Conservation (phyloP, 1,139 yeast genomes). For the Barnettozyma hawaiiensis region DNA sequence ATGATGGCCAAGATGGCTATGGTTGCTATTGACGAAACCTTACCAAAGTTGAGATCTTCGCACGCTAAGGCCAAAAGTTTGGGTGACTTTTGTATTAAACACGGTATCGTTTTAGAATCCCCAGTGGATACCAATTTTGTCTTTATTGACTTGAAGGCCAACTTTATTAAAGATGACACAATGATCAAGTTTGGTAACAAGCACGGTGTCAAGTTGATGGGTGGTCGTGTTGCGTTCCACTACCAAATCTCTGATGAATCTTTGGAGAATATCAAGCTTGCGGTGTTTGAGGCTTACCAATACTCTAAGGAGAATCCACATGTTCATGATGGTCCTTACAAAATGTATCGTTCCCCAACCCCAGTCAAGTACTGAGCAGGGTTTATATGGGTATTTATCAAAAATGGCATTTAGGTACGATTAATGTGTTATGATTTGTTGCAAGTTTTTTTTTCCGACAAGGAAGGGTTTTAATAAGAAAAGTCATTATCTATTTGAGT, state of each 20-base stretch:
- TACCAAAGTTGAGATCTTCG: slow-evolving; percentile 48
- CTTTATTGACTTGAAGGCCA: slow-evolving; percentile 59
- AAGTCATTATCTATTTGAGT: not conserved
- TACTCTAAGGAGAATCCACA: slow-evolving; percentile 40
- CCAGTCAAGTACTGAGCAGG: slow-evolving; percentile 25
- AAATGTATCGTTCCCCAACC: slow-evolving; percentile 35
- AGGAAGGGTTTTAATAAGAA: slow-evolving; percentile 7
- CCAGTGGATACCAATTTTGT: slow-evolving; percentile 89
- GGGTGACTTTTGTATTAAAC: slow-evolving; percentile 52
- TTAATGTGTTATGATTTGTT: slow-evolving; percentile 10
- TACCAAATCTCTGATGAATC: slow-evolving; percentile 68
- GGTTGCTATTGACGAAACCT: slow-evolving; percentile 70
- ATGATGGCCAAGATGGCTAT: slow-evolving; percentile 77
- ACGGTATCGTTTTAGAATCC: slow-evolving; percentile 53
- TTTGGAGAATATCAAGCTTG: slow-evolving; percentile 57
- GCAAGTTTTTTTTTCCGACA: slow-evolving; percentile 14
- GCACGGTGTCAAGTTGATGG: slow-evolving; percentile 62
- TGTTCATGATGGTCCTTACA: slow-evolving; percentile 35
- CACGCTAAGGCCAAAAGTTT: slow-evolving; percentile 66
- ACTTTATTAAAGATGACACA: slow-evolving; percentile 53
- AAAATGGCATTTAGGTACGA: slow-evolving; percentile 26
- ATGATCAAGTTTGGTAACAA: slow-evolving; percentile 53
- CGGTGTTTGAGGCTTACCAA: slow-evolving; percentile 52
- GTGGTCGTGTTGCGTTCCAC: slow-evolving; percentile 79
- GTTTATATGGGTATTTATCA: slow-evolving; percentile 4